Percentiles rank a stretch among this genome's conserved stretches.
These are phyloP conservation scores for Telopea speciosissima DNA, from an alignment of 177 flowering plant species.

Conservation along the genomic window DNA sequence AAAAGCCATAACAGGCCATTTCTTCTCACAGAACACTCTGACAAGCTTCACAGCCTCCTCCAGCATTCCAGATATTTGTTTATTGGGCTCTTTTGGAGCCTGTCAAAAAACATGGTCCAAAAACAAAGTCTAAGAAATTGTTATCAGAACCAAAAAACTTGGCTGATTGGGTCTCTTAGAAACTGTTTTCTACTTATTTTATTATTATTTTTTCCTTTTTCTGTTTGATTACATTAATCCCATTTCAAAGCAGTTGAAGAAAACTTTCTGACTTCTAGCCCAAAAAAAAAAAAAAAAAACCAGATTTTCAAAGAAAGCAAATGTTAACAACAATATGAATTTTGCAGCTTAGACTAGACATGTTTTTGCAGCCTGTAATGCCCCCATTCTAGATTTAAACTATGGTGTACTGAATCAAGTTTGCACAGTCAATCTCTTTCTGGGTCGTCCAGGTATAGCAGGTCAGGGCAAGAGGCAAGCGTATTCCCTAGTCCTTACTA, in stretches of 20 bases:
- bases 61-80: conserved; percentile 55
- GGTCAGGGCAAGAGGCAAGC: too few relatives aligned
- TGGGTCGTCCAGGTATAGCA: too few relatives aligned
- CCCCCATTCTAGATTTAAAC: too few relatives aligned
- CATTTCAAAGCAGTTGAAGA: neutral
- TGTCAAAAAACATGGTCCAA: neutral
- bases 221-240: neutral
- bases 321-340: neutral
- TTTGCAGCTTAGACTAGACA: too few relatives aligned
- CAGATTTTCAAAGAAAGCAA: neutral
- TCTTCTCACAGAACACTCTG: conserved; percentile 45
- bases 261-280: neutral
- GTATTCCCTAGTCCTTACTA: too few relatives aligned
- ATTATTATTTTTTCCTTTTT: too few relatives aligned
- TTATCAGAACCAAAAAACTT: neutral
- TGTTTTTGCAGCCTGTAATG: too few relatives aligned
- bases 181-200: neutral
- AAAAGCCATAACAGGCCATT: conserved; percentile 61
- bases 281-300: too few relatives aligned
- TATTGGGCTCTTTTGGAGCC: conserved; percentile 27
- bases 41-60: conserved; percentile 47
- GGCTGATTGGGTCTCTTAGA: neutral
- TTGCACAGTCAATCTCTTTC: too few relatives aligned
- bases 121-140: neutral
- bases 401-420: too few relatives aligned